Percentiles rank a stretch among this genome's conserved stretches.
Conservation (phyloP, 2,329 filamentous ascomycete genomes). For the Tolypocladium sp. region DNA sequence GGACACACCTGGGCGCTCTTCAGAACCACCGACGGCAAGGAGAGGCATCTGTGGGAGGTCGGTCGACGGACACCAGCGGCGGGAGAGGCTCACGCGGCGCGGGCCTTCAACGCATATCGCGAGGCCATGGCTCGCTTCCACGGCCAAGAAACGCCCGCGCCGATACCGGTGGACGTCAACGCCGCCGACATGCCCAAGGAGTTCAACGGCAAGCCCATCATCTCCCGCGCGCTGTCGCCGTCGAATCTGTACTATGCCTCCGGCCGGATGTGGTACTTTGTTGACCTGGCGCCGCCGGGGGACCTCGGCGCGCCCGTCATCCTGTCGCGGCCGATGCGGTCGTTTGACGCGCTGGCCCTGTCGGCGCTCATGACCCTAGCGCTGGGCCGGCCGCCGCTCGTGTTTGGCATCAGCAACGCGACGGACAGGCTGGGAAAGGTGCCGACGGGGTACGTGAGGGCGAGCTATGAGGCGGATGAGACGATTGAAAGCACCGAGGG, state of each 20-base stretch:
- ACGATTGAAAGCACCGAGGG: not conserved
- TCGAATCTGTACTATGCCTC: conserved; percentile 9
- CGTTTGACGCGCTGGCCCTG: conserved; percentile 9
- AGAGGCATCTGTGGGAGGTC: conserved; percentile 7
- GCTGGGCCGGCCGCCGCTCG: conserved; percentile 5
- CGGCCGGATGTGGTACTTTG: conserved; percentile 10
- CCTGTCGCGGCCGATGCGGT: conserved; percentile 7
- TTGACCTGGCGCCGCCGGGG: conserved; percentile 6
- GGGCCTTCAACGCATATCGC: conserved; percentile 9
- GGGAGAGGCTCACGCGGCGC: conserved; percentile 5
- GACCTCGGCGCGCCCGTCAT: not conserved
- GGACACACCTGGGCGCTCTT: conserved; percentile 8
- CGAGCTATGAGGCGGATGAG: conserved; percentile 5
- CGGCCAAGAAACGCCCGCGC: not conserved
- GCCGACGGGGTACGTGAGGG: conserved; percentile 6
- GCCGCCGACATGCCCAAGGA: not conserved
- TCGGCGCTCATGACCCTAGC: conserved; percentile 7
- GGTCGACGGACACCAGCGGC: conserved; percentile 5
- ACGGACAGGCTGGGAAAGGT: conserved; percentile 5
- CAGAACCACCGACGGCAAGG: conserved; percentile 5
- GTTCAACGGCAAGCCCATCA: conserved; percentile 5
- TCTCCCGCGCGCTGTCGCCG: conserved; percentile 8
- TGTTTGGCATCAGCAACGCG: conserved; percentile 7
- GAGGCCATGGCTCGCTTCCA: conserved; percentile 5
- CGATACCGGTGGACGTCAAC: not conserved